Percentiles rank a stretch among this genome's conserved stretches.
Evolutionary conservation across 2,329 filamentous ascomycete genomes (phyloP).

Genomic region (Colletotrichum brevisporum): DNA sequence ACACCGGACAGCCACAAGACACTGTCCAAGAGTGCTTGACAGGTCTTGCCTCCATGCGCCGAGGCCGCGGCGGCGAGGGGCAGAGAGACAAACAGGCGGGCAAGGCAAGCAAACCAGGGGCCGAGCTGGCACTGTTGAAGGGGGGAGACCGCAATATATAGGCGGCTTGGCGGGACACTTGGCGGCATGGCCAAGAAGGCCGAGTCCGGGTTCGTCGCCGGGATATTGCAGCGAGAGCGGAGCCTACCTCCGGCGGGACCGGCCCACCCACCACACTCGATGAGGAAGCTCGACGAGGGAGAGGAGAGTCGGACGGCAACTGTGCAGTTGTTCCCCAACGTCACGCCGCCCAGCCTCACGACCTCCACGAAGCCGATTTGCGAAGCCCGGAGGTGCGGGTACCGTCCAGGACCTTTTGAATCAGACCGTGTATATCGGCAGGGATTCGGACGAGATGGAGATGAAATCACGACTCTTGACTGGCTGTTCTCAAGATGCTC

Average conservation of each 20-base stretch:
- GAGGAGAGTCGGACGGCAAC: not conserved
- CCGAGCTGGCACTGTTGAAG: not conserved
- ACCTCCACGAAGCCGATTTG: constrained; percentile 3
- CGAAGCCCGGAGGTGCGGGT: constrained; percentile 18
- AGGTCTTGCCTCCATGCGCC: constrained; percentile 31
- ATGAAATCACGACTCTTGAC: not conserved
- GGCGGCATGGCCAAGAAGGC: constrained; percentile 24
- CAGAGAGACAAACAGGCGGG: no score
- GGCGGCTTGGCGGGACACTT: constrained; percentile 30
- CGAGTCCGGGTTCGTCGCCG: constrained; percentile 27
- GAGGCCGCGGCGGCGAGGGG: not conserved
- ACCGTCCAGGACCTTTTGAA: constrained; percentile 28
- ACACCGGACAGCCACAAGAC: no score
- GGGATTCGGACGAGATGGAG: not conserved
- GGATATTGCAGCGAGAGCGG: constrained; percentile 9
- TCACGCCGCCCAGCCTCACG: constrained; percentile 4
- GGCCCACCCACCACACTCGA: constrained; percentile 15
- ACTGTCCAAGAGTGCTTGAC: constrained; percentile 27
- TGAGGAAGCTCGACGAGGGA: constrained; percentile 27
- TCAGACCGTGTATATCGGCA: constrained; percentile 6
- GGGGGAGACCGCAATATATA: constrained; percentile 17
- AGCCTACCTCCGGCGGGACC: constrained; percentile 4
- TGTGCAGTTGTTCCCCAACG: not conserved
- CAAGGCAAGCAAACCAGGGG: not conserved
- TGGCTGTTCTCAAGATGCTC: not conserved